These are phyloP conservation scores for Prunus campanulata DNA, from an alignment of 306 rosid species.

Conservation along the genomic window DNA sequence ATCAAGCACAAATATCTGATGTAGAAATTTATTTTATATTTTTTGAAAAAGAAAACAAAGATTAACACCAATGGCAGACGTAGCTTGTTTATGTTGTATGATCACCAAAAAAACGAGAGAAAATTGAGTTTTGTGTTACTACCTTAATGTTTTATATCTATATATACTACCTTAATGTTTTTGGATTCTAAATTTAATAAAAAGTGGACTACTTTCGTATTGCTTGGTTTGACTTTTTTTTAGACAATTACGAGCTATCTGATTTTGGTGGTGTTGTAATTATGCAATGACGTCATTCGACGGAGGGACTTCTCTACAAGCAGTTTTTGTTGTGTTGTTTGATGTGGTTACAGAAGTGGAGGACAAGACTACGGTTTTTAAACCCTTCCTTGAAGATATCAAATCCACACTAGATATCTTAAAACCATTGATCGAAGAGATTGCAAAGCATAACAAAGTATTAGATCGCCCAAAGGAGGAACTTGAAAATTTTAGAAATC, in stretches of 20 bases:
- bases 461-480: slow-evolving; percentile 29
- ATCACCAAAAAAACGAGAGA: too few species aligned
- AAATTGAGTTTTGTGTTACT: background rate
- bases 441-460: slow-evolving; percentile 10
- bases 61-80: background rate
- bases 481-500: background rate
- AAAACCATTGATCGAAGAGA: slow-evolving; percentile 22
- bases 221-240: background rate
- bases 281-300: background rate
- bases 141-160: too few species aligned
- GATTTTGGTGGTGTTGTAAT: background rate
- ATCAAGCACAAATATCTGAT: background rate
- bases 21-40: background rate
- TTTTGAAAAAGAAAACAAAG: background rate
- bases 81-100: too few species aligned
- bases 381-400: slow-evolving; percentile 17
- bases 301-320: slow-evolving; percentile 2
- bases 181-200: too few species aligned
- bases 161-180: too few species aligned
- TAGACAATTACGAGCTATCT: background rate
- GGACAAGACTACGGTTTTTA: slow-evolving; percentile 27
- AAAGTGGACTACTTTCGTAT: too few species aligned
- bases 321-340: slow-evolving; percentile 12
- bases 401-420: slow-evolving; percentile 13
- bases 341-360: slow-evolving; percentile 1